phyloP scores from a whole-genome alignment of 2,329 filamentous ascomycete species.

The Chaetomiaceae sp. region DNA sequence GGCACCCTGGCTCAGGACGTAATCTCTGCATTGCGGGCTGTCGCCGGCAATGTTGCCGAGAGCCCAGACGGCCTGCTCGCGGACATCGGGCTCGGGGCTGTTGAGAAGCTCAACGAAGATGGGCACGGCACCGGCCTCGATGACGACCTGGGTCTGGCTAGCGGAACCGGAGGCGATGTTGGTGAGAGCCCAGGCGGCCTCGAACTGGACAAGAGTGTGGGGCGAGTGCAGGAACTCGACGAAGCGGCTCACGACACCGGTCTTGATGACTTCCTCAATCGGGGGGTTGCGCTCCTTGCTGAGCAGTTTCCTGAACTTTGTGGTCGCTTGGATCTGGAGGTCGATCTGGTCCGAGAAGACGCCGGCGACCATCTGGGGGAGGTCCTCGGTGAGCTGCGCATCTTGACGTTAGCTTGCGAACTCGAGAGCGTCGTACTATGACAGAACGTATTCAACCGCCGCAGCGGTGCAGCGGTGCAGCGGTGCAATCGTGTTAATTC shows the following conservation, averaged over 20 bases:
- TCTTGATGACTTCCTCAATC: conserved; percentile 99
- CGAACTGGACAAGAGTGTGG: conserved; percentile 96
- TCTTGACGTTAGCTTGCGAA: conserved; percentile 28
- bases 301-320: conserved; percentile 95
- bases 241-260: conserved; percentile 93
- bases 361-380: conserved; percentile 95
- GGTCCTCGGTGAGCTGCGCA: conserved; percentile 85
- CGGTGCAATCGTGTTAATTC: background rate
- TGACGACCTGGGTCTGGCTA: conserved; percentile 96
- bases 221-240: conserved; percentile 97
- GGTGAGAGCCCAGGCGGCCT: conserved; percentile 97
- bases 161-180: conserved; percentile 98
- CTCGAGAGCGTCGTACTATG: background rate
- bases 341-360: conserved; percentile 99
- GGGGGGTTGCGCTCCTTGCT: conserved; percentile 99
- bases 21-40: conserved; percentile 95
- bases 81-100: conserved; percentile 95
- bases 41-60: conserved; percentile 98
- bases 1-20: conserved; percentile 86
- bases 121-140: conserved; percentile 94
- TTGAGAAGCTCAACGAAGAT: conserved; percentile 96
- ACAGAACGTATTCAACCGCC: background rate
- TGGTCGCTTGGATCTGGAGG: conserved; percentile 92
- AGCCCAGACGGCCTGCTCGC: conserved; percentile 98
- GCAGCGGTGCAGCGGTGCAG: background rate